A percentile compares a stretch with the other conserved stretches of the same genome.
Evolutionary conservation across 805 yeast genomes (phyloP).

Genomic region (Wickerhamomyces rabaulensis): DNA sequence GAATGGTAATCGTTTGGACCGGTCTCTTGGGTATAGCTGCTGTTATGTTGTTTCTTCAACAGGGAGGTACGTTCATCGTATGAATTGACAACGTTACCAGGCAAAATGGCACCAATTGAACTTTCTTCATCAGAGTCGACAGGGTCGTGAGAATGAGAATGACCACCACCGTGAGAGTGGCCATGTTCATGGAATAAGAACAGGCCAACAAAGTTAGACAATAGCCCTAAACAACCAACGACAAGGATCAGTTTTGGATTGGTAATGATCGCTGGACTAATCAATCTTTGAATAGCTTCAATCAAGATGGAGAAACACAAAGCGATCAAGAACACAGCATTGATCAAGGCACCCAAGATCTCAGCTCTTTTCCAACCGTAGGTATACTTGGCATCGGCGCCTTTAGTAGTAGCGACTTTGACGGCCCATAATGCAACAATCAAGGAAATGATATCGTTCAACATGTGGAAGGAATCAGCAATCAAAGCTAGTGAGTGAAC

Average conservation of each 20-base stretch:
- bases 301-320: slow-evolving; percentile 86
- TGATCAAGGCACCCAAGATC: slow-evolving; percentile 88
- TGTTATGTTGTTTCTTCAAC: slow-evolving; percentile 3
- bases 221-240: slow-evolving; percentile 80
- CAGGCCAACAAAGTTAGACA: slow-evolving; percentile 79
- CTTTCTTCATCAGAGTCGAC: slow-evolving; percentile 17
- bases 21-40: slow-evolving; percentile 15
- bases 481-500: slow-evolving; percentile 92
- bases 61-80: slow-evolving; percentile 19
- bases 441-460: slow-evolving; percentile 87
- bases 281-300: slow-evolving; percentile 87
- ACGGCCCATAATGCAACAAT: slow-evolving; percentile 96
- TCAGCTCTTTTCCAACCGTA: slow-evolving; percentile 99
- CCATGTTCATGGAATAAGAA: slow-evolving; percentile 87
- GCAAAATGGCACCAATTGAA: slow-evolving; percentile 32
- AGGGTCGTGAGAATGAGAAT: slow-evolving; percentile 32
- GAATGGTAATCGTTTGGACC: slow-evolving; percentile 18
- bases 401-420: slow-evolving; percentile 71
- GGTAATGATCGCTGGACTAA: slow-evolving; percentile 71
- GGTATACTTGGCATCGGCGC: slow-evolving; percentile 85
- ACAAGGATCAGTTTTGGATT: slow-evolving; percentile 78
- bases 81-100: slow-evolving; percentile 41
- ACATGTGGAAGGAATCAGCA: slow-evolving; percentile 97
- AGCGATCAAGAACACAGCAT: slow-evolving; percentile 90
- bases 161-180: slow-evolving; percentile 43